Evolutionary conservation across 495 filamentous ascomycete species (phyloP), one percentile per base, ranked within the genome.

Genomic region (Hypoxylon lienhwacheense): DNA sequence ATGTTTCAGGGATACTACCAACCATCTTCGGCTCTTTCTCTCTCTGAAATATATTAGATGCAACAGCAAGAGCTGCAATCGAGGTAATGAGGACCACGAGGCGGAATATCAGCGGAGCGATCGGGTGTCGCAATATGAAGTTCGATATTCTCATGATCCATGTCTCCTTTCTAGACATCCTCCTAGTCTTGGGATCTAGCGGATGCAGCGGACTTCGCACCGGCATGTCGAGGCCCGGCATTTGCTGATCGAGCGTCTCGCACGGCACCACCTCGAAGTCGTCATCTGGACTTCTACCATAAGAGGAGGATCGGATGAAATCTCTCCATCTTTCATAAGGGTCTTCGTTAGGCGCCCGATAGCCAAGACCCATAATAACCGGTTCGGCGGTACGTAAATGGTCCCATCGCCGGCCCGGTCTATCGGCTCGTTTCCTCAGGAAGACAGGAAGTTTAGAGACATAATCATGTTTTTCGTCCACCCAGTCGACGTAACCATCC

Each of bases 81-180:
- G 90, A 92, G 50, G 95, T 93, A 24, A 82, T 79, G 63, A 95
- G 83, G 4, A 96, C 90, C 7, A 82, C 86, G 10, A 92, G 71
- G 17, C 93, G 89, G 68, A 97, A 85, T 19, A 85, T 77, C 44
- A 97, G 72, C 0, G 93, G 93, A 5, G 96, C 84, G 35, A 96
- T 84, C 12, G 95, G 89, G 58, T 91, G 91, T 55, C 82, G 78
- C 47, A 97, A 66, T 11, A 91, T 76, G 65, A 69, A 64, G 12
- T 70, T 61, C 63, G 67, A 73, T 19, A 73, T 24, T 39, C 75
- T 71, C 66, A 83, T 78, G 54, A 58, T 41, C 55, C 46, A 65
- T 7, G 58, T 53, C 15, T 53, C 54, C 53, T 78, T 60, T 80
- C 83, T 8, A 68, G 70, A 67, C 79, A 71, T 49, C 69, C 69